Percentiles rank a stretch among this genome's conserved stretches.
Conservation (phyloP, 441 rosid genomes). For the Dalechampia spathulata region DNA sequence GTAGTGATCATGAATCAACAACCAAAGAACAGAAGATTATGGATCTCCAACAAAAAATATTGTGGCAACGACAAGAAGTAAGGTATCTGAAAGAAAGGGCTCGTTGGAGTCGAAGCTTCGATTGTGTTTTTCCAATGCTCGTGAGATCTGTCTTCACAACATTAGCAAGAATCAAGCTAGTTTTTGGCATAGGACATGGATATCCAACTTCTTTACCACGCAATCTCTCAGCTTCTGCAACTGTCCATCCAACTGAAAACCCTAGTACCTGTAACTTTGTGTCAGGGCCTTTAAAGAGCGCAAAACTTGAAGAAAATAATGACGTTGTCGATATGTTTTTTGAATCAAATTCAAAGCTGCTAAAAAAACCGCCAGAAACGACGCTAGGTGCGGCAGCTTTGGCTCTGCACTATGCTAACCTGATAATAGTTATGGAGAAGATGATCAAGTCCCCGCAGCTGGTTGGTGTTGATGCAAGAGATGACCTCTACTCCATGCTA, state of each 20-base stretch:
- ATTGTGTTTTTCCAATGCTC: slow-evolving; percentile 45
- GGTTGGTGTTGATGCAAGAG: slow-evolving; percentile 85
- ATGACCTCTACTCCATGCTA: slow-evolving; percentile 74
- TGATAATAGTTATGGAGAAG: slow-evolving; percentile 82
- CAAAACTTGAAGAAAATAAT: slow-evolving; percentile 13
- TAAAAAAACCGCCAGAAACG: slow-evolving; percentile 60
- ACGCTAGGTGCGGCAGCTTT: slow-evolving; percentile 78
- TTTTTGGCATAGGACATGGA: slow-evolving; percentile 50
- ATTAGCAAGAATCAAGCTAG: slow-evolving; percentile 62
- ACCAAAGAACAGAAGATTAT: slow-evolving; percentile 45
- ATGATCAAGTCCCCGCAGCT: slow-evolving; percentile 89
- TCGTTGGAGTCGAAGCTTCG: slow-evolving; percentile 77
- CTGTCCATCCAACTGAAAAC: slow-evolving; percentile 63
- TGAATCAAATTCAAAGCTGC: slow-evolving; percentile 51
- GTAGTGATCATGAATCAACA: slow-evolving; percentile 9
- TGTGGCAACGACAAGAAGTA: slow-evolving; percentile 67
- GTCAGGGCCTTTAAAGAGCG: slow-evolving; percentile 33
- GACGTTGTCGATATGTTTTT: slow-evolving; percentile 46
- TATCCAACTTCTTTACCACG: slow-evolving; percentile 48
- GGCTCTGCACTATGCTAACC: slow-evolving; percentile 74
- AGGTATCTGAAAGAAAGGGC: slow-evolving; percentile 76
- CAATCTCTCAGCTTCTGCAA: slow-evolving; percentile 75
- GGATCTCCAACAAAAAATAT: slow-evolving; percentile 59
- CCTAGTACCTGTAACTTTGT: slow-evolving; percentile 32
- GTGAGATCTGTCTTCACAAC: slow-evolving; percentile 58